Conservation (phyloP, 176 grass and related monocot species). For the Hordeum vulgare region MorexV3_pseudomolecules_assembly NC_058520.1:11732310-11732809, state of each 20-base stretch:
- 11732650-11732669: slow-evolving; percentile 88
- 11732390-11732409: neutral
- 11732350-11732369: neutral
- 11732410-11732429: neutral
- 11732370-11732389: neutral
- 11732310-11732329: neutral
- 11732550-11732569: neutral
- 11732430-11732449: neutral
- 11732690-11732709: slow-evolving; percentile 51
- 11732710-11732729: slow-evolving; percentile 57
- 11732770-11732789: neutral
- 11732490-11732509: neutral
- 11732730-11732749: slow-evolving; percentile 54
- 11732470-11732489: neutral
- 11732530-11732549: neutral
- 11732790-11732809: neutral
- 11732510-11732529: neutral
- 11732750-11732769: slow-evolving; percentile 68
- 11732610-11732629: slow-evolving; percentile 67
- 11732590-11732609: slow-evolving; percentile 72
- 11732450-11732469: neutral
- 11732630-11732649: slow-evolving; percentile 94
- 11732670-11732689: slow-evolving; percentile 85
- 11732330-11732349: neutral
- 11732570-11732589: slow-evolving; percentile 84